A percentile compares a stretch with the other conserved stretches of the same genome.
Evolutionary conservation across 495 filamentous ascomycete species (phyloP).

Genomic region (Cercophora samala): DNA sequence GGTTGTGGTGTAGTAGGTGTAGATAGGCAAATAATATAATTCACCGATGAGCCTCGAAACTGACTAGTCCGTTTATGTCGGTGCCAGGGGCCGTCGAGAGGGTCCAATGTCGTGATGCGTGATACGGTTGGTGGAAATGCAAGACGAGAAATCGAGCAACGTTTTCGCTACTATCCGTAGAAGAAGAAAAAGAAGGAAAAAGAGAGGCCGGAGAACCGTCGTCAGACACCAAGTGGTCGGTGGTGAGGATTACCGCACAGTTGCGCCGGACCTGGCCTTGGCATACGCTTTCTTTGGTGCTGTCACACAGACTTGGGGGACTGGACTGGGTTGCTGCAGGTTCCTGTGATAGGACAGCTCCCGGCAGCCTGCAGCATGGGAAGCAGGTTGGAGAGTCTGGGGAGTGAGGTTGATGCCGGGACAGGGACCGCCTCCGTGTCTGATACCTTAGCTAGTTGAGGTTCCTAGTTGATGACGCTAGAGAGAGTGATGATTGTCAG

Average conservation of each 20-base stretch:
- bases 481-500: not conserved
- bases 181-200: not conserved
- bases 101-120: not conserved
- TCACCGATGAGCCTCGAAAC: not conserved
- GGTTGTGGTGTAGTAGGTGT: too few relatives aligned
- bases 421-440: not conserved
- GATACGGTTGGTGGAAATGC: slow-evolving; percentile 5
- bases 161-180: not conserved
- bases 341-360: slow-evolving; percentile 13
- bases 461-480: not conserved
- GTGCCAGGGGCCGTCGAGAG: not conserved
- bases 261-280: slow-evolving; percentile 22
- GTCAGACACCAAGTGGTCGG: not conserved
- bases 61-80: not conserved
- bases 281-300: slow-evolving; percentile 14
- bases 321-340: slow-evolving; percentile 6
- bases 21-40: slow-evolving; percentile 16
- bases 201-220: not conserved
- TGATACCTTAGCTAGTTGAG: not conserved
- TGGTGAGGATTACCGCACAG: slow-evolving; percentile 19
- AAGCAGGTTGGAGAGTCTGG: not conserved
- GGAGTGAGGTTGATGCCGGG: not conserved
- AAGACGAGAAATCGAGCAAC: not conserved
- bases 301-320: slow-evolving; percentile 18
- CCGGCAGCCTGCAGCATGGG: slow-evolving; percentile 10